Percentiles rank a stretch among this genome's conserved stretches.
phyloP scores from a whole-genome alignment of 768 basidiomycete species.

The Xerocomellus intermedius region DNA sequence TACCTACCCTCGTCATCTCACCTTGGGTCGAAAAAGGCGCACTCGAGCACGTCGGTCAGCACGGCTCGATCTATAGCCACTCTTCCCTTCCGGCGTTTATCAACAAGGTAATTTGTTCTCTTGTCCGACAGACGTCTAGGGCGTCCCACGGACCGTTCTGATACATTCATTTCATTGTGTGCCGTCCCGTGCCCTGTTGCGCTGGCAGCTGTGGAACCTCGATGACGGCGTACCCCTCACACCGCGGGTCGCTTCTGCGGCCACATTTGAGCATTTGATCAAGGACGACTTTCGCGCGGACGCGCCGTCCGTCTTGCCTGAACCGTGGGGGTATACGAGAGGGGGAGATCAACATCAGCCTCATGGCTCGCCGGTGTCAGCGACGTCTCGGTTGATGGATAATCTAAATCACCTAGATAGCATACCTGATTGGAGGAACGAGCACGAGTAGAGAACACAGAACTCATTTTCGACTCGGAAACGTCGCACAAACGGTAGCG shows the following conservation, averaged over 20 bases:
- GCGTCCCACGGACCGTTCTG: too few relatives aligned
- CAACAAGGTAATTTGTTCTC: constrained; percentile 14
- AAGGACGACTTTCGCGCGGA: constrained; percentile 22
- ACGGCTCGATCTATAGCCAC: constrained; percentile 21
- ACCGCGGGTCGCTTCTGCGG: constrained; percentile 18
- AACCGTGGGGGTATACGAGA: constrained; percentile 19
- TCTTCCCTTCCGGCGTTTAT: constrained; percentile 23
- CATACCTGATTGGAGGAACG: neutral
- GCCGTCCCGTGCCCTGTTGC: neutral
- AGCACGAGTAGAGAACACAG: neutral
- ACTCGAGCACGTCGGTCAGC: constrained; percentile 8
- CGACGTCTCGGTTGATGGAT: neutral
- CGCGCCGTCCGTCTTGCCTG: constrained; percentile 11
- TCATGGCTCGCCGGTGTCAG: too few relatives aligned
- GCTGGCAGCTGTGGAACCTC: constrained; percentile 24
- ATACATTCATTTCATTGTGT: neutral
- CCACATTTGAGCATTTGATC: constrained; percentile 26
- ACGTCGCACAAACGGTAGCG: neutral
- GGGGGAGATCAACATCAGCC: neutral
- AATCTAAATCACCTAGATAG: neutral
- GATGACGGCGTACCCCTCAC: constrained; percentile 23
- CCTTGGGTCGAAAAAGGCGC: constrained; percentile 25
- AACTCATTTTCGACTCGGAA: neutral
- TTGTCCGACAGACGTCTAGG: neutral
- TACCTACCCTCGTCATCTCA: constrained; percentile 23